These are phyloP conservation scores for Pseudogymnoascus sp. DNA, from an alignment of 2,329 filamentous ascomycete genomes.

Conservation along the genomic window DNA sequence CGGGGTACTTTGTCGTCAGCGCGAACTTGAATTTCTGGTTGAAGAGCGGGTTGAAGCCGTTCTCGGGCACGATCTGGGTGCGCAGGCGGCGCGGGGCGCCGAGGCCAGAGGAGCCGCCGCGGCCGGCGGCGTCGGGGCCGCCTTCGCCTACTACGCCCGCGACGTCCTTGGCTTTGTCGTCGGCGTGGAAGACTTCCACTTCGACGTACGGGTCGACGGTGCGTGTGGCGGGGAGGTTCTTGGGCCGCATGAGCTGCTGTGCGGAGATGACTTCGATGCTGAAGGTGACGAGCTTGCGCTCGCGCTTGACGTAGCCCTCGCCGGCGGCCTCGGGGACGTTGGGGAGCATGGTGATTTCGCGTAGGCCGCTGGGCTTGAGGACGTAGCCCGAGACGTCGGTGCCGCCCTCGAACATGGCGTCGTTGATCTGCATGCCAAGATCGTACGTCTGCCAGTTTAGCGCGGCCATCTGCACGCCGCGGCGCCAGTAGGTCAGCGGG, in stretches of 20 bases:
- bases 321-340: slow-evolving; percentile 44
- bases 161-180: slow-evolving; percentile 85
- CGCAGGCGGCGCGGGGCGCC: slow-evolving; percentile 68
- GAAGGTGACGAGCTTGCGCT: slow-evolving; percentile 77
- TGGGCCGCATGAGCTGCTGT: slow-evolving; percentile 83
- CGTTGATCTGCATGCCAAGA: slow-evolving; percentile 89
- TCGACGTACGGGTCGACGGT: slow-evolving; percentile 89
- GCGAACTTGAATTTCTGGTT: slow-evolving; percentile 71
- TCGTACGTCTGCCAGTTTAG: slow-evolving; percentile 99
- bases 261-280: slow-evolving; percentile 85
- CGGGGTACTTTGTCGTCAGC: slow-evolving; percentile 87
- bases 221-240: slow-evolving; percentile 61
- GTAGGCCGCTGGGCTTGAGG: slow-evolving; percentile 80
- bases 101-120: slow-evolving; percentile 58
- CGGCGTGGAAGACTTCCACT: slow-evolving; percentile 88
- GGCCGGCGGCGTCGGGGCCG: slow-evolving; percentile 52
- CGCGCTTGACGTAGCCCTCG: slow-evolving; percentile 54
- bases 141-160: slow-evolving; percentile 62
- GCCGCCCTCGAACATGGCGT: slow-evolving; percentile 92
- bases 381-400: slow-evolving; percentile 86
- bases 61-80: slow-evolving; percentile 74
- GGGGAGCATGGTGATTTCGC: slow-evolving; percentile 57
- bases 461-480: slow-evolving; percentile 94
- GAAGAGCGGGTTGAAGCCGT: slow-evolving; percentile 90
- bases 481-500: slow-evolving; percentile 85